phyloP scores from a whole-genome alignment of 345 rosid genomes.

The Euphorbia tirucalli region DNA sequence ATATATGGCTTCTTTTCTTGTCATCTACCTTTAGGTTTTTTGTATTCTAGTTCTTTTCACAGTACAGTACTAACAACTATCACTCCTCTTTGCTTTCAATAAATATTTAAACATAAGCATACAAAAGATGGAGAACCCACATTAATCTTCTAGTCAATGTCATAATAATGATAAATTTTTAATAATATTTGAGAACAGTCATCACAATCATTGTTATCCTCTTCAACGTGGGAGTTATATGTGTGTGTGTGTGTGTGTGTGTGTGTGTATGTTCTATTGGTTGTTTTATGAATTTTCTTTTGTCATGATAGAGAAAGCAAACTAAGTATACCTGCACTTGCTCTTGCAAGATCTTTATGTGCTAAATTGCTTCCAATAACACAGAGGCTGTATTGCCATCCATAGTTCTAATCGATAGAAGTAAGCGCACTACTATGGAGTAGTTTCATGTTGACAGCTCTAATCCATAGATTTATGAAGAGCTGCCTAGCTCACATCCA shows the following conservation, averaged over 20 bases:
- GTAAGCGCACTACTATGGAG: no score
- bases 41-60: not conserved
- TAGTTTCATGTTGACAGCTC: no score
- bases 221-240: not conserved
- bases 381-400: constrained; percentile 66
- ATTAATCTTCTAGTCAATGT: no score
- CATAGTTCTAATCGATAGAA: no score
- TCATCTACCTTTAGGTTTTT: not conserved
- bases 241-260: no score
- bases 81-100: not conserved
- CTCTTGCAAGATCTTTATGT: constrained; percentile 70
- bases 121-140: no score
- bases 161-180: not conserved
- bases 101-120: constrained; percentile 6
- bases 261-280: no score
- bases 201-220: not conserved
- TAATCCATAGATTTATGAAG: no score
- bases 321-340: constrained; percentile 71
- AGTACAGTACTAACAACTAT: constrained; percentile 3
- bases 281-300: no score
- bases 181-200: not conserved
- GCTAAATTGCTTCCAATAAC: constrained; percentile 71
- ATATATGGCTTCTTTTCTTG: not conserved
- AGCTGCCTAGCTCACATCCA: no score
- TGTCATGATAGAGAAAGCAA: no score